phyloP scores from a whole-genome alignment of 73 alveolate genomes.

The Symbiodinium natans region DNA sequence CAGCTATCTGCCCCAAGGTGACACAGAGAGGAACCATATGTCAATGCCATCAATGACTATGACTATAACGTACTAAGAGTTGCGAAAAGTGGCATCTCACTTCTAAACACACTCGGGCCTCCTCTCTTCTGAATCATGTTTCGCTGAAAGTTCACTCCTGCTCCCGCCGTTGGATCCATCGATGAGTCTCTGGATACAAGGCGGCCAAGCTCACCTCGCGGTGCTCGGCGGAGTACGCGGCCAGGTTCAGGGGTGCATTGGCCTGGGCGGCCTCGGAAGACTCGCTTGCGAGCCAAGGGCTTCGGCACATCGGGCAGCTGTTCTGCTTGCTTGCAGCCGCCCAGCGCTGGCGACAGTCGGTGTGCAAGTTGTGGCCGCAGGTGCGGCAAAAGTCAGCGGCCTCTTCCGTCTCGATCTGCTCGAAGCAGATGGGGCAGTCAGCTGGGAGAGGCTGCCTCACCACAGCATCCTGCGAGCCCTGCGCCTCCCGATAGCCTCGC shows the following conservation, averaged over 20 bases:
- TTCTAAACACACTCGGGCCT: background rate
- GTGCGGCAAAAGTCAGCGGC: conserved; percentile 76
- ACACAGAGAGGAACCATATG: background rate
- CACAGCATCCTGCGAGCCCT: conserved; percentile 20
- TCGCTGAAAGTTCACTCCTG: background rate
- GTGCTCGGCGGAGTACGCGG: conserved; percentile 84
- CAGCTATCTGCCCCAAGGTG: background rate
- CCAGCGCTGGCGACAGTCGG: conserved; percentile 78
- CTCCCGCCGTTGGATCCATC: conserved; percentile 92
- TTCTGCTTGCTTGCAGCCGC: conserved; percentile 34
- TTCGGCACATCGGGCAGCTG: conserved; percentile 93
- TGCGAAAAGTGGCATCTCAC: background rate
- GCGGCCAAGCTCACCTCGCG: conserved; percentile 74
- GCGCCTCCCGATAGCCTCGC: conserved; percentile 80
- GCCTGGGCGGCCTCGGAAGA: conserved; percentile 13
- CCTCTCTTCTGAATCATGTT: background rate
- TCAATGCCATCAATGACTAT: background rate
- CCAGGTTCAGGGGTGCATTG: conserved; percentile 47
- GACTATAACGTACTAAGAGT: background rate
- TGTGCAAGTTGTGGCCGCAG: conserved; percentile 80
- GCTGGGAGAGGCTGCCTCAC: conserved; percentile 83
- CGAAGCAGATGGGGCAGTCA: conserved; percentile 85
- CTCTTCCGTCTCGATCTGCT: conserved; percentile 57
- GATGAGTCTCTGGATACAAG: conserved; percentile 85
- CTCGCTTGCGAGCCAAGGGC: conserved; percentile 92